These are phyloP conservation scores for Nicotiana tabacum DNA, from an alignment of 257 asterid species.

Conservation along the genomic window DNA sequence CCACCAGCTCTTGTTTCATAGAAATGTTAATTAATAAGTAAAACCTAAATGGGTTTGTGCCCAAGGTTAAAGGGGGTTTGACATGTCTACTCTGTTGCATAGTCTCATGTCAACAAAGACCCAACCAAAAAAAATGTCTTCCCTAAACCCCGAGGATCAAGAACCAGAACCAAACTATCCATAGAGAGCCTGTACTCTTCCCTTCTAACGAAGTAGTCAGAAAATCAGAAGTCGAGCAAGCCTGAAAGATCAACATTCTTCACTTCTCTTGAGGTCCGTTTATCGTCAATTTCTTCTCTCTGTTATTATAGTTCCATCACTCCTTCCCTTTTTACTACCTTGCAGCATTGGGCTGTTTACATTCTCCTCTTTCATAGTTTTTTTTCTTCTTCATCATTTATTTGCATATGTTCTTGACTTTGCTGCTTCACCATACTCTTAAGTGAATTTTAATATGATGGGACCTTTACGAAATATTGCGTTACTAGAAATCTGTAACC, in stretches of 20 bases:
- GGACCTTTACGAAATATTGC: background rate
- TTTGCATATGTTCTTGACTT: background rate
- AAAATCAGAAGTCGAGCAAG: background rate
- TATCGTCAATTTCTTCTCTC: background rate
- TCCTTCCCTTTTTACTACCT: background rate
- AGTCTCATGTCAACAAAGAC: background rate
- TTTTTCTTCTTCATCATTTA: background rate
- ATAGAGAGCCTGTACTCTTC: background rate
- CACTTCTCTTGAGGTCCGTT: background rate
- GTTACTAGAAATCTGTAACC: background rate
- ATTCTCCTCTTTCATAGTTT: background rate
- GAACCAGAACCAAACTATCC: background rate
- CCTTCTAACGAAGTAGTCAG: background rate
- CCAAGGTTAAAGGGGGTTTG: background rate
- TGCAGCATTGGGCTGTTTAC: background rate
- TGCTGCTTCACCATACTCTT: background rate
- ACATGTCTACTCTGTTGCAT: background rate
- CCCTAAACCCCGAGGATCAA: background rate
- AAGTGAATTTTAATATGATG: background rate
- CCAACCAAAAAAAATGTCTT: background rate
- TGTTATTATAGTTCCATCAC: background rate
- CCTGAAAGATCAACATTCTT: background rate
- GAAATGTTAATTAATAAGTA: background rate
- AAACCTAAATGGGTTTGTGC: background rate
- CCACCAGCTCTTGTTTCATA: background rate